Conservation (phyloP, 495 filamentous ascomycete genomes). For the Aspergillus homomorphus region DNA sequence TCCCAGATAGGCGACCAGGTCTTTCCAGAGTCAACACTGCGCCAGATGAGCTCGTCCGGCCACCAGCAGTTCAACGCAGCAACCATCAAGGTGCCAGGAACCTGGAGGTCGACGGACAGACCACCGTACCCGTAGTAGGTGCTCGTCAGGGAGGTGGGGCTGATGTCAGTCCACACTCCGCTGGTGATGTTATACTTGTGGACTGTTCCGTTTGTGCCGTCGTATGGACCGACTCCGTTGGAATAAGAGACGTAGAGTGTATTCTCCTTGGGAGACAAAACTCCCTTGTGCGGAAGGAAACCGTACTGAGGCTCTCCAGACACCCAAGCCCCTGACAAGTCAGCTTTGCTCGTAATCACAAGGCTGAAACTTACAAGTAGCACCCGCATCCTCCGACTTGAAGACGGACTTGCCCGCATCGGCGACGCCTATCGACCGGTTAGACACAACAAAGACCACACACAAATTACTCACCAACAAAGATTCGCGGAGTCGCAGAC, state of each 20-base stretch:
- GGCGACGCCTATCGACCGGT: conserved; percentile 3
- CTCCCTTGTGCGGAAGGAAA: conserved; percentile 18
- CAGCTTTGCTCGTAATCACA: background rate
- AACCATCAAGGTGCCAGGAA: conserved; percentile 15
- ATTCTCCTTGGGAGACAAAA: conserved; percentile 12
- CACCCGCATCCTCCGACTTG: conserved; percentile 16
- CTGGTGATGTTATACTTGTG: conserved; percentile 18
- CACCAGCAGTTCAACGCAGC: conserved; percentile 18
- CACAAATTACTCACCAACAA: conserved; percentile 10
- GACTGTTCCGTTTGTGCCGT: conserved; percentile 17
- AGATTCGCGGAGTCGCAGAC: conserved; percentile 14
- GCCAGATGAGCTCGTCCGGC: conserved; percentile 15
- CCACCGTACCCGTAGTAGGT: conserved; percentile 21
- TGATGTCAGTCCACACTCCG: conserved; percentile 17
- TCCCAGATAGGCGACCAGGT: conserved; percentile 17
- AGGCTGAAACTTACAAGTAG: conserved; percentile 8
- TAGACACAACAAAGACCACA: background rate
- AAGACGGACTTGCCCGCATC: conserved; percentile 15
- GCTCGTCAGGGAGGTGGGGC: conserved; percentile 11
- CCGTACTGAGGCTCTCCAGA: conserved; percentile 17
- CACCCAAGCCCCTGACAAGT: conserved; percentile 11
- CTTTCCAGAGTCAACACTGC: conserved; percentile 12
- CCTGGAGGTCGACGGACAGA: conserved; percentile 13
- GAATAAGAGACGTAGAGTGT: conserved; percentile 15
- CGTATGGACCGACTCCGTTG: conserved; percentile 16